Conservation (phyloP, 805 yeast genomes). For the Metschnikowia amazonensis region DNA sequence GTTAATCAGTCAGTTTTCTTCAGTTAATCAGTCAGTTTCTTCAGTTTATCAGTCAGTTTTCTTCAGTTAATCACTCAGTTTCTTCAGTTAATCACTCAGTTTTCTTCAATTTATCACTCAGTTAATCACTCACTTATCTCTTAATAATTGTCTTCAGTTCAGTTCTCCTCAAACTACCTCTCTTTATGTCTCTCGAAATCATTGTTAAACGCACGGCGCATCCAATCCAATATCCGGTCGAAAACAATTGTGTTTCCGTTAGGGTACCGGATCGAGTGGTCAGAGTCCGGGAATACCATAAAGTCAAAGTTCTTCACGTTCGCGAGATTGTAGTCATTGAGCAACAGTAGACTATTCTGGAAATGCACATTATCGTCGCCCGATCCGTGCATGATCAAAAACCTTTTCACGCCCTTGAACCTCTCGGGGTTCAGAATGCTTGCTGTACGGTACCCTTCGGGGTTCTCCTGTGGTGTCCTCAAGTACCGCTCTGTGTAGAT, state of each 20-base stretch:
- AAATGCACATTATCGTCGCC: constrained; percentile 98
- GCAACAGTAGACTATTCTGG: constrained; percentile 75
- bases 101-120: too few relatives aligned
- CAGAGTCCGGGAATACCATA: constrained; percentile 78
- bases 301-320: constrained; percentile 80
- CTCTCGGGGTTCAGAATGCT: constrained; percentile 54
- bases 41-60: too few relatives aligned
- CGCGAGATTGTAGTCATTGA: constrained; percentile 70
- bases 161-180: too few relatives aligned
- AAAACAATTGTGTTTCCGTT: constrained; percentile 68
- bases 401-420: constrained; percentile 57
- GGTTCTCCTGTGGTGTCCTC: constrained; percentile 73
- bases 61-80: too few relatives aligned
- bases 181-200: constrained; percentile 9
- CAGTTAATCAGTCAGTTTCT: too few relatives aligned
- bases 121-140: too few relatives aligned
- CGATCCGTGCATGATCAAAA: constrained; percentile 90
- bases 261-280: constrained; percentile 68
- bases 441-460: constrained; percentile 55
- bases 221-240: constrained; percentile 39
- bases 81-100: too few relatives aligned
- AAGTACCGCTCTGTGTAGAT: constrained; percentile 93
- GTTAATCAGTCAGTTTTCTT: too few relatives aligned
- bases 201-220: constrained; percentile 16
- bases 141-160: too few relatives aligned